A percentile compares a stretch with the other conserved stretches of the same genome.
These are phyloP conservation scores for Aspergillus ibericus DNA, from an alignment of 2,329 filamentous ascomycete genomes.

Conservation along the genomic window DNA sequence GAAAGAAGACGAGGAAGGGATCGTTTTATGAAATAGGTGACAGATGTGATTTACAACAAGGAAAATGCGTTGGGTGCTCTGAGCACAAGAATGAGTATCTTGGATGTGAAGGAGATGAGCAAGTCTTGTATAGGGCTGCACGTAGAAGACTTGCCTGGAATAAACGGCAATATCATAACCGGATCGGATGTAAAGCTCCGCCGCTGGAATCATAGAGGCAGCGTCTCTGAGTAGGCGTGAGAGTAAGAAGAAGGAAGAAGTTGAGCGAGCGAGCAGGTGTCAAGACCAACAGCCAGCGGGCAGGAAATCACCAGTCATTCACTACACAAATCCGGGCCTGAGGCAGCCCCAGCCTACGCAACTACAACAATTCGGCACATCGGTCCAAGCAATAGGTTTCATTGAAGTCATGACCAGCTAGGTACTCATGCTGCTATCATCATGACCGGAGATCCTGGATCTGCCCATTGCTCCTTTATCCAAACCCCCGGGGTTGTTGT, in stretches of 20 bases:
- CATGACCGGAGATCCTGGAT: not conserved
- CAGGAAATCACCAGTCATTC: not conserved
- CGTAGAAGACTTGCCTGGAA: too few species aligned
- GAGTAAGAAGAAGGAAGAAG: not conserved
- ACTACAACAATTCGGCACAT: not conserved
- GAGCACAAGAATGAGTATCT: too few species aligned
- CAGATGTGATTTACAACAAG: too few species aligned
- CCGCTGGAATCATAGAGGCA: too few species aligned
- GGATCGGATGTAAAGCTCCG: too few species aligned
- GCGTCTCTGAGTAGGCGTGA: not conserved
- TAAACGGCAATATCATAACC: too few species aligned
- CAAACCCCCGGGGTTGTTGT: not conserved
- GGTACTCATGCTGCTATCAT: not conserved
- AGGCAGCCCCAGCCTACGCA: not conserved
- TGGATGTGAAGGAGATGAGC: too few species aligned
- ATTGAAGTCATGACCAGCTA: constrained; percentile 22
- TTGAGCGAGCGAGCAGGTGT: not conserved
- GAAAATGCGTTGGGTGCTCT: too few species aligned
- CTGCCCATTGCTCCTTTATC: constrained; percentile 2
- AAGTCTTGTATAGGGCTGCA: too few species aligned
- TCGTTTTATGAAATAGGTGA: too few species aligned
- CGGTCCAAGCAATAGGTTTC: constrained; percentile 14
- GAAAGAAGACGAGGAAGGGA: too few species aligned
- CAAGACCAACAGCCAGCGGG: not conserved
- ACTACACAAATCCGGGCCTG: not conserved